phyloP scores from a whole-genome alignment of 345 rosid species.

The Moricandia arvensis region DNA sequence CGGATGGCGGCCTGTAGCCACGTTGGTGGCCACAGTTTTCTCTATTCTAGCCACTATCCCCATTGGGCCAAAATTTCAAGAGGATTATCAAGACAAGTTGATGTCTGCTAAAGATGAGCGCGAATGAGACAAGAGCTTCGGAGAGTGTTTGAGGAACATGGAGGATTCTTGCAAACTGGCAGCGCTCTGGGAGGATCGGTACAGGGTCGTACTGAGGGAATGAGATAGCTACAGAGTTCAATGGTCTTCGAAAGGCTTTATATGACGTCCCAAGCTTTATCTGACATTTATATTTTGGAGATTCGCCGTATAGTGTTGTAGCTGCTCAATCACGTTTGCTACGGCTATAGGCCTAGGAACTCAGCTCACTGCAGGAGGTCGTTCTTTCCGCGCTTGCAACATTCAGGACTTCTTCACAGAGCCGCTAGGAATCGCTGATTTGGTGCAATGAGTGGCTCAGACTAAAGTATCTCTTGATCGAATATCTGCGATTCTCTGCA shows the following conservation, averaged over 20 bases:
- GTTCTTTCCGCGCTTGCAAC: not conserved
- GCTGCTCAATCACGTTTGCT: slow-evolving; percentile 1
- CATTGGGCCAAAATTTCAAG: not conserved
- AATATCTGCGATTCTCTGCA: not conserved
- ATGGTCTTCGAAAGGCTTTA: slow-evolving; percentile 1
- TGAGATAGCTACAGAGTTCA: not conserved
- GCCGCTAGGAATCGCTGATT: not conserved
- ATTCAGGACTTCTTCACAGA: slow-evolving; percentile 4
- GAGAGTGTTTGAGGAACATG: not conserved
- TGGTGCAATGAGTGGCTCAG: slow-evolving; percentile 6
- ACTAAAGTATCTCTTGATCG: not conserved
- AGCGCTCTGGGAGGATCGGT: not conserved
- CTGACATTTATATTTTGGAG: not conserved
- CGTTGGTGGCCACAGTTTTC: not conserved
- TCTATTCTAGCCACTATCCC: not conserved
- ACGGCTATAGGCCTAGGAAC: not conserved
- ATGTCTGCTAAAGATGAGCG: not conserved
- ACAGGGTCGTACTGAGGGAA: not conserved
- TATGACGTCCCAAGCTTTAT: slow-evolving; percentile 3
- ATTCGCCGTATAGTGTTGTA: not conserved
- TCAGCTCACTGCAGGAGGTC: not conserved
- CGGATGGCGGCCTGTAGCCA: not conserved
- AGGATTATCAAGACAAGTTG: not conserved
- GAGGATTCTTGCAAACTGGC: not conserved
- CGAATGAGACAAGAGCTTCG: not conserved